phyloP scores from a whole-genome alignment of 768 basidiomycete species.

The Suillus variegatus region DNA sequence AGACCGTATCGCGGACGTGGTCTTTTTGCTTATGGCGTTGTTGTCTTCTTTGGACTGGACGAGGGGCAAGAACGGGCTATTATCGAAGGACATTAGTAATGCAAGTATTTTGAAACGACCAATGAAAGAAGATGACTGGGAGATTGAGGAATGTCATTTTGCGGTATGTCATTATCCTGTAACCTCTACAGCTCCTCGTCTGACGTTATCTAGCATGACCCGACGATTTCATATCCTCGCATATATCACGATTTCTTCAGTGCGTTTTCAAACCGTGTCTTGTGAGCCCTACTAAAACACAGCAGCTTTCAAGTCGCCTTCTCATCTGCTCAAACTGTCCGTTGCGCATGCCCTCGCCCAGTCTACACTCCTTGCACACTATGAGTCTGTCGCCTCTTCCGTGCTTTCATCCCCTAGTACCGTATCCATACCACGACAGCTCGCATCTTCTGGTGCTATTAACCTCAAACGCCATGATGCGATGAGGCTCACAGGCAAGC shows the following conservation, averaged over 20 bases:
- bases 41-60: constrained; percentile 86
- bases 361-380: constrained; percentile 87
- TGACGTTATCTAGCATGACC: constrained; percentile 68
- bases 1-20: constrained; percentile 66
- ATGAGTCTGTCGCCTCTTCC: constrained; percentile 75
- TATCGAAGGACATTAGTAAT: constrained; percentile 79
- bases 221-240: constrained; percentile 79
- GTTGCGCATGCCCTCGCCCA: constrained; percentile 94
- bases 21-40: constrained; percentile 90
- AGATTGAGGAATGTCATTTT: constrained; percentile 92
- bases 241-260: constrained; percentile 98
- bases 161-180: constrained; percentile 48
- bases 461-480: constrained; percentile 79
- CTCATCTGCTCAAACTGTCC: constrained; percentile 89
- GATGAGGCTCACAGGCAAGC: constrained; percentile 77
- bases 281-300: constrained; percentile 2
- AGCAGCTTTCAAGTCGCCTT: constrained; percentile 87
- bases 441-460: constrained; percentile 76
- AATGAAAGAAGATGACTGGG: constrained; percentile 75
- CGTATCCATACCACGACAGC: constrained; percentile 79
- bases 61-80: constrained; percentile 81
- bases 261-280: constrained; percentile 39
- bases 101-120: constrained; percentile 69
- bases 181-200: constrained; percentile 7
- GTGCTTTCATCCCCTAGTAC: constrained; percentile 80